Evolutionary conservation across 495 filamentous ascomycete genomes (phyloP).

Genomic region (Rhypophila decipiens): DNA sequence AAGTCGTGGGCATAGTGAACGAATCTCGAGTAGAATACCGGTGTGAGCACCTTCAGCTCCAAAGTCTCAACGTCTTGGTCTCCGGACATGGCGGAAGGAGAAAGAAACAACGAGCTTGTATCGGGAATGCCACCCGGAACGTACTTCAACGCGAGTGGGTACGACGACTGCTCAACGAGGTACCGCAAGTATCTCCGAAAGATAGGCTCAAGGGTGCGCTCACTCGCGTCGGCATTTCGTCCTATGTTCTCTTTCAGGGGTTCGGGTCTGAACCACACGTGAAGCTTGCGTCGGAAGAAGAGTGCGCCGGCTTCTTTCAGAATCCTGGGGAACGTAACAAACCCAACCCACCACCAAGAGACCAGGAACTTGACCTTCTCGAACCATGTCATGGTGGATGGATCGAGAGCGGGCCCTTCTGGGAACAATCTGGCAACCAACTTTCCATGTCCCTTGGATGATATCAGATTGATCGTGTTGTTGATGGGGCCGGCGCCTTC

Average conservation of each 20-base stretch:
- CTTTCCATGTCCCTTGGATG: constrained; percentile 49
- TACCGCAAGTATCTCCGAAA: constrained; percentile 47
- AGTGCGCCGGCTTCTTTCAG: constrained; percentile 48
- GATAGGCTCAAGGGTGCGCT: constrained; percentile 42
- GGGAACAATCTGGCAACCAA: constrained; percentile 49
- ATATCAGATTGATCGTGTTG: constrained; percentile 51
- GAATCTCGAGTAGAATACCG: constrained; percentile 55
- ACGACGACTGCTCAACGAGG: constrained; percentile 34
- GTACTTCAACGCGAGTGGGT: constrained; percentile 43
- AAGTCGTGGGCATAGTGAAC: constrained; percentile 45
- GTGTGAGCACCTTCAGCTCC: constrained; percentile 49
- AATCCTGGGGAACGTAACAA: constrained; percentile 58
- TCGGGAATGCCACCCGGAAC: constrained; percentile 37
- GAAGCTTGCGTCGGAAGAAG: constrained; percentile 46
- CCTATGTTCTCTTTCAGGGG: constrained; percentile 45
- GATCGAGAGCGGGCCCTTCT: constrained; percentile 41
- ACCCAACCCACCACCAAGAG: constrained; percentile 56
- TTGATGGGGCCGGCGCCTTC: constrained; percentile 34
- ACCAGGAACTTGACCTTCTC: constrained; percentile 42
- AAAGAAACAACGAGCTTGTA: constrained; percentile 30
- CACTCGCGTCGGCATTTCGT: constrained; percentile 35
- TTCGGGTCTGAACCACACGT: constrained; percentile 54
- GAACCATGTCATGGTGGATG: constrained; percentile 30
- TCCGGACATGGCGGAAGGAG: constrained; percentile 13
- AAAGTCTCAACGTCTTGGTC: constrained; percentile 19